Evolutionary conservation across 192 early-diverging fungal species (phyloP).

Genomic region (Backusella tuberculispora): DNA sequence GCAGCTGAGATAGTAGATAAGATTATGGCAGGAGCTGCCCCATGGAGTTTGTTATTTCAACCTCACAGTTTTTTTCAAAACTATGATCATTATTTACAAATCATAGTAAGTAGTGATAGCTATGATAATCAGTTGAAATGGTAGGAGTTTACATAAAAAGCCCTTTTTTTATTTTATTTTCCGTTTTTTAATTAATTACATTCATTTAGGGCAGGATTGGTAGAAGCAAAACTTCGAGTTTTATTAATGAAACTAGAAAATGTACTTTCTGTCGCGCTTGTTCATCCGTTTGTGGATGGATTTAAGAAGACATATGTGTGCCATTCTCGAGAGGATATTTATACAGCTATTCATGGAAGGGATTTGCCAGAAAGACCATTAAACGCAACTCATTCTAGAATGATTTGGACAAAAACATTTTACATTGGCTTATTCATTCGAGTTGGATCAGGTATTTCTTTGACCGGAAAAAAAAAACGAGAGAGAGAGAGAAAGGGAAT

Average conservation of each 20-base stretch:
- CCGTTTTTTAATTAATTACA: neutral
- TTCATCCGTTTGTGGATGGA: conserved; percentile 78
- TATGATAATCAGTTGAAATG: conserved; percentile 16
- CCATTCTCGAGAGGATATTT: neutral
- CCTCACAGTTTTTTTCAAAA: conserved; percentile 31
- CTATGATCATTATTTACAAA: conserved; percentile 38
- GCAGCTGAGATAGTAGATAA: conserved; percentile 31
- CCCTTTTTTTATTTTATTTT: neutral
- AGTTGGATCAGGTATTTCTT: conserved; percentile 8
- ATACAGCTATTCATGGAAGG: neutral
- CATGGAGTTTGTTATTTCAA: conserved; percentile 37
- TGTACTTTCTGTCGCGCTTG: conserved; percentile 57
- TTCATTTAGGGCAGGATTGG: conserved; percentile 63
- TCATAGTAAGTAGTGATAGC: conserved; percentile 30
- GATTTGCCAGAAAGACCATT: neutral
- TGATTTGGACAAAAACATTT: conserved; percentile 25
- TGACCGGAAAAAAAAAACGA: neutral
- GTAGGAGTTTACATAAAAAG: conserved; percentile 5
- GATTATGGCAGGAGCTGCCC: conserved; percentile 30
- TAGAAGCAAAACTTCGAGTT: conserved; percentile 79
- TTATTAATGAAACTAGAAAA: conserved; percentile 68
- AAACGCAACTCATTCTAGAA: neutral
- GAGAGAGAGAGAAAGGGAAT: neutral
- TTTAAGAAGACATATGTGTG: conserved; percentile 51
- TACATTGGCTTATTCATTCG: conserved; percentile 34